A percentile compares a stretch with the other conserved stretches of the same genome.
These are phyloP conservation scores for Westerdykella aurantiaca DNA, from an alignment of 2,329 filamentous ascomycete genomes.

Conservation along the genomic window DNA sequence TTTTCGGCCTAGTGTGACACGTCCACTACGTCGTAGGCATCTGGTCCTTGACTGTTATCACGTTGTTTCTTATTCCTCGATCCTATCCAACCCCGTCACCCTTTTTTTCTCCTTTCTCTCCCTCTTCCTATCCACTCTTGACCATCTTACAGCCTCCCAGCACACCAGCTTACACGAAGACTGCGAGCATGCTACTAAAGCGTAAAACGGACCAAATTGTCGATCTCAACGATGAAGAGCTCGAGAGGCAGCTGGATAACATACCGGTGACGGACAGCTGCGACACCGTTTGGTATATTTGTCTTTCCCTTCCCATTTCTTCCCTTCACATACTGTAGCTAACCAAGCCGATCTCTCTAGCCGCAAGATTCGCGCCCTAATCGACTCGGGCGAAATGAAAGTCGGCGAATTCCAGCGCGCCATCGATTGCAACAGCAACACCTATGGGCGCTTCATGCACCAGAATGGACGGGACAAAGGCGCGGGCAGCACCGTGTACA, in stretches of 20 bases:
- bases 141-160: too few relatives aligned
- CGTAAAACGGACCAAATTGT: slow-evolving; percentile 5
- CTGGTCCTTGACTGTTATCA: too few relatives aligned
- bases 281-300: slow-evolving; percentile 14
- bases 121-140: too few relatives aligned
- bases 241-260: slow-evolving; percentile 9
- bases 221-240: slow-evolving; percentile 6
- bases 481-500: slow-evolving; percentile 22
- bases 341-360: slow-evolving; percentile 4
- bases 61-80: too few relatives aligned
- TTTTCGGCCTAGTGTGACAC: too few relatives aligned
- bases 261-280: slow-evolving; percentile 14
- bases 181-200: neutral
- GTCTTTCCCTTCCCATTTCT: neutral
- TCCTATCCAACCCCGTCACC: too few relatives aligned
- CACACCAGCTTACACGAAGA: neutral
- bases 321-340: slow-evolving; percentile 1
- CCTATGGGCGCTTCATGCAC: slow-evolving; percentile 47
- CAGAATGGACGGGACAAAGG: slow-evolving; percentile 40
- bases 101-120: too few relatives aligned
- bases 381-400: slow-evolving; percentile 43
- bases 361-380: slow-evolving; percentile 39
- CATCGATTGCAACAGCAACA: slow-evolving; percentile 33
- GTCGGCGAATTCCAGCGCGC: slow-evolving; percentile 40
- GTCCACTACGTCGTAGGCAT: too few relatives aligned